Conservation (phyloP, 495 filamentous ascomycete genomes). For the Aspergillus saccharolyticus region DNA sequence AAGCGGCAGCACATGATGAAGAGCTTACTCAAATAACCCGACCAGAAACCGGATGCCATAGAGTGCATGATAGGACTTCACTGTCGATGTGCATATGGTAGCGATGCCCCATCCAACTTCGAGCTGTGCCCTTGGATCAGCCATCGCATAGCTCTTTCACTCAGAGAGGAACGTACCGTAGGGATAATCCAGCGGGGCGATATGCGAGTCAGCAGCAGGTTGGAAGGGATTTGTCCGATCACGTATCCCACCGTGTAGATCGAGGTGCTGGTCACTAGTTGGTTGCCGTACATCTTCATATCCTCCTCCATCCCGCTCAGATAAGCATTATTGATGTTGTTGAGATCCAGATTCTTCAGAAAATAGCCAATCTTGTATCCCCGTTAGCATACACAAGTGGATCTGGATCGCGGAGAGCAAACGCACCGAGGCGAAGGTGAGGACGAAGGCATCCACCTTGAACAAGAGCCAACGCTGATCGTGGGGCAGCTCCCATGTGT, state of each 20-base stretch:
- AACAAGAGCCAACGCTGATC: conserved; percentile 51
- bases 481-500: conserved; percentile 47
- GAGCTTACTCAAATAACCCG: conserved; percentile 31
- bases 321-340: conserved; percentile 49
- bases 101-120: conserved; percentile 46
- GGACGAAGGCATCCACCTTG: conserved; percentile 49
- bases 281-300: conserved; percentile 43
- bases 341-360: conserved; percentile 47
- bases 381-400: background rate
- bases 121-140: conserved; percentile 21
- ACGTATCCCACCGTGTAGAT: conserved; percentile 56
- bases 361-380: conserved; percentile 39
- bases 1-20: too few relatives aligned
- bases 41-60: conserved; percentile 52
- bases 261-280: conserved; percentile 31
- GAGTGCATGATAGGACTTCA: conserved; percentile 35
- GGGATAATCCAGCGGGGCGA: conserved; percentile 37
- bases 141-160: background rate
- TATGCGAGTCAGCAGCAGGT: conserved; percentile 47
- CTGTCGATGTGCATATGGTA: conserved; percentile 40
- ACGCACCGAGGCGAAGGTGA: conserved; percentile 41
- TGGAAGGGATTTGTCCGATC: conserved; percentile 51
- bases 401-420: background rate
- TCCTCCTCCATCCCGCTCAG: conserved; percentile 41
- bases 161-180: conserved; percentile 4